Evolutionary conservation across 371 early-diverging fungal genomes (phyloP).

Genomic region (Fennellomyces sp.): DNA sequence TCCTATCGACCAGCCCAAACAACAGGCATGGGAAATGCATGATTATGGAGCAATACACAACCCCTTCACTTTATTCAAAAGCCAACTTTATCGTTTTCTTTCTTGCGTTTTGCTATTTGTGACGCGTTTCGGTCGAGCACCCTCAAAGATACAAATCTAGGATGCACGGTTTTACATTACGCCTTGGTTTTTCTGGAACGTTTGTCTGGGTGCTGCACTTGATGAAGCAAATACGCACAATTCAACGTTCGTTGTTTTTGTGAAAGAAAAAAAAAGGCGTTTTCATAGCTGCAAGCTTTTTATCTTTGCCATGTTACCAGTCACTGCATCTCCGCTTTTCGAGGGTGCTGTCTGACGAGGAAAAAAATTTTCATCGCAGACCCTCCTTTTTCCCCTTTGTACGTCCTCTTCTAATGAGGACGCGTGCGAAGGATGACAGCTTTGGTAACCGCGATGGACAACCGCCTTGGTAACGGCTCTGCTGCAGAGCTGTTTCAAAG

Average conservation of each 20-base stretch:
- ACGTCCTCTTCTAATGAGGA: neutral
- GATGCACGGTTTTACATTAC: neutral
- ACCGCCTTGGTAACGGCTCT: neutral
- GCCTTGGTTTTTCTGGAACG: constrained; percentile 1
- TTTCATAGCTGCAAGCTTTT: too few relatives aligned
- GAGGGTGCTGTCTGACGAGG: neutral
- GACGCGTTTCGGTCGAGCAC: neutral
- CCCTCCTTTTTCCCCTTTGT: neutral
- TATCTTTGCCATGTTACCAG: neutral
- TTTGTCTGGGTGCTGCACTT: neutral
- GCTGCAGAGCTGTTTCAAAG: neutral
- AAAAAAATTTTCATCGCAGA: neutral
- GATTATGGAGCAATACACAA: too few relatives aligned
- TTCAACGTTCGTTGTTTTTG: neutral
- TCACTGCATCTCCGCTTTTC: neutral
- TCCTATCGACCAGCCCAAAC: too few relatives aligned
- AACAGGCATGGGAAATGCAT: too few relatives aligned
- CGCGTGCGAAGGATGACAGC: neutral
- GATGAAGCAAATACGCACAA: neutral
- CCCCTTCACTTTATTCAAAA: neutral
- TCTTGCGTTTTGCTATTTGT: neutral
- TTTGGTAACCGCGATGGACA: neutral
- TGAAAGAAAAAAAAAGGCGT: neutral
- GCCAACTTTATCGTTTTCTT: neutral
- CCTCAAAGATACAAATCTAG: neutral